These are phyloP conservation scores for Metschnikowia proteae DNA, from an alignment of 805 yeast genomes.

Conservation along the genomic window DNA sequence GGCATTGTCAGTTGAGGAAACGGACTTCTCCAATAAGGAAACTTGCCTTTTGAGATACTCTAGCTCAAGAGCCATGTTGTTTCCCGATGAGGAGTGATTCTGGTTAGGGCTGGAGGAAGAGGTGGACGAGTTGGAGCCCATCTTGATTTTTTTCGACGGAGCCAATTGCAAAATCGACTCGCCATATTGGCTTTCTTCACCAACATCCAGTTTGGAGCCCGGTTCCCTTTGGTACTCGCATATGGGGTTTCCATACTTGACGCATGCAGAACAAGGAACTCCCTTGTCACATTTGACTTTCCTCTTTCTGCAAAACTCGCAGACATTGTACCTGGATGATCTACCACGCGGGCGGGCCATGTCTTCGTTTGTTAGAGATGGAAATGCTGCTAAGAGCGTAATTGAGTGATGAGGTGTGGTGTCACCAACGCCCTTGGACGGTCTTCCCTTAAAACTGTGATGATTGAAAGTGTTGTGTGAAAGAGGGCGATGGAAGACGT, in stretches of 20 bases:
- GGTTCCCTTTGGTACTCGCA: slow-evolving; percentile 28
- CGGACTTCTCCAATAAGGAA: slow-evolving; percentile 18
- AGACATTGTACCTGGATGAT: slow-evolving; percentile 12
- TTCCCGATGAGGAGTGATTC: background rate
- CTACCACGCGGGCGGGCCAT: slow-evolving; percentile 6
- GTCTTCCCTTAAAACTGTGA: too few relatives aligned
- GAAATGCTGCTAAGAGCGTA: background rate
- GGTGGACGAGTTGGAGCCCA: background rate
- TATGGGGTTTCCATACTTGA: slow-evolving; percentile 22
- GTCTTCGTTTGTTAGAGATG: background rate
- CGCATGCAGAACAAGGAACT: slow-evolving; percentile 29
- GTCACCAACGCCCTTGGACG: background rate
- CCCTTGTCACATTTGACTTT: slow-evolving; percentile 24
- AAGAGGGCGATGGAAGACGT: background rate
- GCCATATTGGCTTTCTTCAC: slow-evolving; percentile 7
- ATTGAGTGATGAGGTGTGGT: too few relatives aligned
- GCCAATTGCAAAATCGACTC: slow-evolving; percentile 9
- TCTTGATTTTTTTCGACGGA: background rate
- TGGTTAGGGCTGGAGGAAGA: background rate
- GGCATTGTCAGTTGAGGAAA: slow-evolving; percentile 4
- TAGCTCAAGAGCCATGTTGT: slow-evolving; percentile 18
- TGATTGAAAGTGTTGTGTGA: background rate
- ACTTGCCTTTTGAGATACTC: slow-evolving; percentile 20
- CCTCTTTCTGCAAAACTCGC: slow-evolving; percentile 22
- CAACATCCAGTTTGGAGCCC: background rate